A percentile compares a stretch with the other conserved stretches of the same genome.
These are phyloP conservation scores for Leishmania gerbilli DNA, from an alignment of 208 protist genomes.

Conservation along the genomic window DNA sequence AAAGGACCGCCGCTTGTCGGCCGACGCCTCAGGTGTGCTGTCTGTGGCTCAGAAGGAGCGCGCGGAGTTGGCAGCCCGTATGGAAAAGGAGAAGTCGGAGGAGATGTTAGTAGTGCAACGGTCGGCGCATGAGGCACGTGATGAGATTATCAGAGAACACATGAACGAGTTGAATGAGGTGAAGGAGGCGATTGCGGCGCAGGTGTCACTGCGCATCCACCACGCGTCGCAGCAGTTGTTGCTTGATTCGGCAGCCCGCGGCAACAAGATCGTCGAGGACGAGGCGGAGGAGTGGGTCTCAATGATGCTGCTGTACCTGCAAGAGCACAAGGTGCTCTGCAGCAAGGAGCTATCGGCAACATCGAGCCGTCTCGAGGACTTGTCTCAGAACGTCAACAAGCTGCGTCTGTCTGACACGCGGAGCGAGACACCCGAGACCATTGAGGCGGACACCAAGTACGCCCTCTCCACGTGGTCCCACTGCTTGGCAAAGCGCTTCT, in stretches of 20 bases:
- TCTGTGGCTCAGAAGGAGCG: constrained; percentile 57
- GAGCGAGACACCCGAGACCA: constrained; percentile 41
- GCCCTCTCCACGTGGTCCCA: constrained; percentile 68
- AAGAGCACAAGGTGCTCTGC: constrained; percentile 42
- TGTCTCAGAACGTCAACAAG: constrained; percentile 57
- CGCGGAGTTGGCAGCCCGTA: constrained; percentile 27
- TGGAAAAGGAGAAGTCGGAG: constrained; percentile 49
- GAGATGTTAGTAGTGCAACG: constrained; percentile 24
- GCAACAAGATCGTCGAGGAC: constrained; percentile 51
- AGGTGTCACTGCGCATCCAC: constrained; percentile 25
- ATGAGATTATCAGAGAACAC: constrained; percentile 42
- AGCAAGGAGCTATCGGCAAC: constrained; percentile 29
- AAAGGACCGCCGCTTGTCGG: constrained; percentile 39
- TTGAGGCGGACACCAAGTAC: constrained; percentile 57
- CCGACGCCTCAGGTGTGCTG: constrained; percentile 52
- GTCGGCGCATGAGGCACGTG: constrained; percentile 44
- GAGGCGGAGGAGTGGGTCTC: constrained; percentile 48
- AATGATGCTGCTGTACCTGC: constrained; percentile 37
- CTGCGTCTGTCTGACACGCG: constrained; percentile 28
- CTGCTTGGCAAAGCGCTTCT: constrained; percentile 72
- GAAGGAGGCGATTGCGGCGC: constrained; percentile 38
- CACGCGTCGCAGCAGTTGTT: constrained; percentile 39
- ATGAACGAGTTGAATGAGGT: constrained; percentile 38
- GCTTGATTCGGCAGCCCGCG: constrained; percentile 33
- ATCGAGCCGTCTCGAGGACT: constrained; percentile 35